Evolutionary conservation across 2,329 filamentous ascomycete genomes (phyloP).

Genomic region (Huntiella moniliformis): DNA sequence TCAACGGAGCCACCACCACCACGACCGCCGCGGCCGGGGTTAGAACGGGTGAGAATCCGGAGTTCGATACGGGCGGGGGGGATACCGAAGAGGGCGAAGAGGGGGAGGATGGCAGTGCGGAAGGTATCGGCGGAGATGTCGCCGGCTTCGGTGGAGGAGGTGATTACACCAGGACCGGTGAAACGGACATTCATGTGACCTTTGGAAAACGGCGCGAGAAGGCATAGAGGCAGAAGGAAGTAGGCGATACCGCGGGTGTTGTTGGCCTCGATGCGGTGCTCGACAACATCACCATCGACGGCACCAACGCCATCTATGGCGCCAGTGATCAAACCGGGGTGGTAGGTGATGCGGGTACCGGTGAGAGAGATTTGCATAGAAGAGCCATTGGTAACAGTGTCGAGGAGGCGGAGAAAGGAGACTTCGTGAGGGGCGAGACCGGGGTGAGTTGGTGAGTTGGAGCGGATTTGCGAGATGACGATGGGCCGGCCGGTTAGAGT

Average conservation of each 20-base stretch:
- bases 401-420: slow-evolving; percentile 85
- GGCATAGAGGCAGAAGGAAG: slow-evolving; percentile 74
- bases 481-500: slow-evolving; percentile 80
- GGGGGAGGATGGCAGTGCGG: slow-evolving; percentile 74
- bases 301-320: slow-evolving; percentile 59
- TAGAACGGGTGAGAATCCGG: slow-evolving; percentile 61
- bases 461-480: slow-evolving; percentile 86
- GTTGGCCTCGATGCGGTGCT: slow-evolving; percentile 59
- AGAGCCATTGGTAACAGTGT: slow-evolving; percentile 86
- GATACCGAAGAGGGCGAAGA: slow-evolving; percentile 84
- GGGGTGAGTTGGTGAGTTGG: slow-evolving; percentile 65
- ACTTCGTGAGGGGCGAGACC: slow-evolving; percentile 86
- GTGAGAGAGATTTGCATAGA: slow-evolving; percentile 93
- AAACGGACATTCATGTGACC: slow-evolving; percentile 78
- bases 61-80: slow-evolving; percentile 63
- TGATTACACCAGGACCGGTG: slow-evolving; percentile 81
- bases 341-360: slow-evolving; percentile 80
- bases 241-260: slow-evolving; percentile 74
- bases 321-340: slow-evolving; percentile 81
- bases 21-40: slow-evolving; percentile 52
- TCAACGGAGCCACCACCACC: slow-evolving; percentile 88
- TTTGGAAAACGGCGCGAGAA: slow-evolving; percentile 87
- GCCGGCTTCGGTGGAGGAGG: slow-evolving; percentile 60
- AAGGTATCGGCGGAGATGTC: slow-evolving; percentile 89
- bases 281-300: slow-evolving; percentile 51